Base-by-base conservation (phyloP, 1,284 basidiomycete species). In the Agroathelia rolfsii region DNA sequence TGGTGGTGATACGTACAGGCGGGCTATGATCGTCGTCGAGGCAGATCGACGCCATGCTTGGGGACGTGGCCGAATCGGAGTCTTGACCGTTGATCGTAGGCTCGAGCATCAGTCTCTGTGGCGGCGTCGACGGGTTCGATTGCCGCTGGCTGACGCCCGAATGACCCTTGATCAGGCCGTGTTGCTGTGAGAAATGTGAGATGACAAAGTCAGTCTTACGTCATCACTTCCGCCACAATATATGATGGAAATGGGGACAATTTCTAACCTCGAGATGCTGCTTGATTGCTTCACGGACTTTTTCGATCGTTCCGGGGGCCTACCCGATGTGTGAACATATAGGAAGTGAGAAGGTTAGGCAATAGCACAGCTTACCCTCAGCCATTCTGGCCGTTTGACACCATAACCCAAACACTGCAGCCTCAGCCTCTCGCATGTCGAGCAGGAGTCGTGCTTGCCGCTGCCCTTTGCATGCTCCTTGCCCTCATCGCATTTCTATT, bases 341-440 rank as follows among this genome's bases (percentile, higher is more conserved):
- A 13, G 11, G 20, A 16, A 22, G 16, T 6, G 25, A 15, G 11
- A 14, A 12, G 3, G 12, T 32, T 15, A 16, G n/a, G 27, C 6
- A 11, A 22, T 17, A 21, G 18, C 6, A 7, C 12, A 30, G 24
- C 69, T 41, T 51, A 86, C 82, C 54, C 78, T 69, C 47, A 87
- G 62, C 81, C 81, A 87, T n/a, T 84, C 79, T 8, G 83, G 83
- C 31, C 85, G 73, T 47, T 86, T 86, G 13, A 72, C 70, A 27
- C 82, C 81, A 51, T 83, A 89, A 15, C 85, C 85, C 27, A 89
- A 69, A 44, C 85, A 89, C 41, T 89, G 77, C n/a, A 89, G 66
- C 19, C 75, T 68, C 17, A 89, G 72, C 29, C 85, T 76, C 23
- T 69, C 64, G 44, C 85, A 89, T 1, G 82, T 85, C 46, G 69